A percentile compares a stretch with the other conserved stretches of the same genome.
phyloP scores from a whole-genome alignment of 805 yeast genomes.

The Ogataea henricii region DNA sequence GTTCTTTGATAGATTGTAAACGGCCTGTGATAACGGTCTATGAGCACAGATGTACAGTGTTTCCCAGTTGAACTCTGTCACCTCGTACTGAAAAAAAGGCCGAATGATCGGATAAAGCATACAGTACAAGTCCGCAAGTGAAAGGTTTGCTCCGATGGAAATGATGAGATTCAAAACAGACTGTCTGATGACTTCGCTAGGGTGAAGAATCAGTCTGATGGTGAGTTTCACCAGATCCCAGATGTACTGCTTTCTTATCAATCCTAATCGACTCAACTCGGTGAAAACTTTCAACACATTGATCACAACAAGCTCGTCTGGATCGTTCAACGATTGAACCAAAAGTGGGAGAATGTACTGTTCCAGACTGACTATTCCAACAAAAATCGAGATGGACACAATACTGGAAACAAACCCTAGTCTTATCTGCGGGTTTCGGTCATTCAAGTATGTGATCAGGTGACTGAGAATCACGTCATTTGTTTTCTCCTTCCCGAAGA shows the following conservation, averaged over 20 bases:
- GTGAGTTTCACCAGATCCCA: conserved; percentile 57
- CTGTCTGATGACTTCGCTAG: conserved; percentile 83
- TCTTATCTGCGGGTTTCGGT: conserved; percentile 65
- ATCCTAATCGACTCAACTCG: conserved; percentile 56
- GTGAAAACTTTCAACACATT: conserved; percentile 63
- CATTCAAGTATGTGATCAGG: conserved; percentile 87
- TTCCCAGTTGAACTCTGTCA: conserved; percentile 66
- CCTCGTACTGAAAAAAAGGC: conserved; percentile 76
- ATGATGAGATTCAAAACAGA: conserved; percentile 62
- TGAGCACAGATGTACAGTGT: conserved; percentile 67
- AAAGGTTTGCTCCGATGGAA: conserved; percentile 59
- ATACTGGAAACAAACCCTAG: conserved; percentile 72
- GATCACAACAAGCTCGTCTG: conserved; percentile 79
- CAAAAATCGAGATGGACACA: conserved; percentile 71
- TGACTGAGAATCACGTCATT: conserved; percentile 89
- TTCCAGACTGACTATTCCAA: conserved; percentile 81
- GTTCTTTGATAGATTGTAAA: conserved; percentile 59
- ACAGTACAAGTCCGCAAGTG: conserved; percentile 81
- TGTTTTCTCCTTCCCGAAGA: conserved; percentile 84
- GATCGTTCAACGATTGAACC: conserved; percentile 79
- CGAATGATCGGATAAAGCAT: conserved; percentile 78
- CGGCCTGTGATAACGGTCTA: conserved; percentile 64
- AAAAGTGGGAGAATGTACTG: conserved; percentile 86
- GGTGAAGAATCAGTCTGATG: conserved; percentile 71
- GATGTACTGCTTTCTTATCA: conserved; percentile 50